Evolutionary conservation across 1,284 basidiomycete genomes (phyloP).

Genomic region (Inonotus obliquus): DNA sequence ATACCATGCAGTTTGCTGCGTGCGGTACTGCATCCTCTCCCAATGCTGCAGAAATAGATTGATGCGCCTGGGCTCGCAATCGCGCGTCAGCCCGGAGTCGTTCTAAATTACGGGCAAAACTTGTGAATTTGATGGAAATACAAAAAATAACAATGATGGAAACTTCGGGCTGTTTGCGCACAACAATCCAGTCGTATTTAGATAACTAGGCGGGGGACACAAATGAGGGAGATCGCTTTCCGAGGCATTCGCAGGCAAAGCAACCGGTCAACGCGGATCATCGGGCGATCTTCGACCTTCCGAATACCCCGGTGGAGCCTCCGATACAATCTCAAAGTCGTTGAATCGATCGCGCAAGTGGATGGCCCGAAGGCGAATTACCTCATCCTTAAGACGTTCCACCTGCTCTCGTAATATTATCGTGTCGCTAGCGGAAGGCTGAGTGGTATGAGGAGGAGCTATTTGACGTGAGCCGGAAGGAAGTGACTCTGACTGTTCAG

Average conservation of each 20-base stretch:
- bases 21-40: background rate
- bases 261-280: background rate
- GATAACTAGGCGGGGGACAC: too few species aligned
- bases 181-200: too few species aligned
- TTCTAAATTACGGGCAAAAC: too few species aligned
- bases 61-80: background rate
- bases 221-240: too few species aligned
- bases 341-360: background rate
- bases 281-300: background rate
- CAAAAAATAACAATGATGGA: too few species aligned
- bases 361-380: background rate
- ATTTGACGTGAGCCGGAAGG: background rate
- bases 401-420: background rate
- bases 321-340: background rate
- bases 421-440: background rate
- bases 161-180: too few species aligned
- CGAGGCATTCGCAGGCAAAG: background rate
- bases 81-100: too few species aligned
- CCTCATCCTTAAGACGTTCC: background rate
- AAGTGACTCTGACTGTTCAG: too few species aligned
- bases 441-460: background rate
- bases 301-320: background rate
- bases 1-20: background rate
- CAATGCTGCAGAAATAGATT: background rate
- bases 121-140: too few species aligned